These are phyloP conservation scores for Grammothele lineata DNA, from an alignment of 768 basidiomycete species.

Conservation along the genomic window DNA sequence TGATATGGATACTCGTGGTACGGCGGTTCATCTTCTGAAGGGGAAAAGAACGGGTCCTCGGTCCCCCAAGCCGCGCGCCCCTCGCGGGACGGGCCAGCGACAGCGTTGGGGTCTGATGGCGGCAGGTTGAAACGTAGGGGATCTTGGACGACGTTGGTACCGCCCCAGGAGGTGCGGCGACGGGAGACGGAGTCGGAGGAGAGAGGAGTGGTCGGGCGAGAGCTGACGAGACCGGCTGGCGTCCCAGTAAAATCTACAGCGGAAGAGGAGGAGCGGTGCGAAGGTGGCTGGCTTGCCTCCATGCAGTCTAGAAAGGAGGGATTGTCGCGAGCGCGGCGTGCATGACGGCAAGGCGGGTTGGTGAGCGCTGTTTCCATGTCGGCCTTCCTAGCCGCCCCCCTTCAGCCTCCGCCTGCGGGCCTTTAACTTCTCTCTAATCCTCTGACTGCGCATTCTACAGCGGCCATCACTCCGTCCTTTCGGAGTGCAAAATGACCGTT, in stretches of 20 bases:
- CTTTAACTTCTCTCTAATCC: too few relatives aligned
- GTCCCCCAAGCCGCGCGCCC: slow-evolving; percentile 24
- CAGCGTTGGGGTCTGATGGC: slow-evolving; percentile 20
- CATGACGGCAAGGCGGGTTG: slow-evolving; percentile 9
- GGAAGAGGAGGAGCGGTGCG: slow-evolving; percentile 42
- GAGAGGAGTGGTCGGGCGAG: slow-evolving; percentile 49
- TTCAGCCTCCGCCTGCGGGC: too few relatives aligned
- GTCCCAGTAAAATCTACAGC: slow-evolving; percentile 51
- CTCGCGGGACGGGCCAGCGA: slow-evolving; percentile 22
- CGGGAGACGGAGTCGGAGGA: slow-evolving; percentile 41
- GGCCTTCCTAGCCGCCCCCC: background rate
- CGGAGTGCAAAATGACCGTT: too few relatives aligned
- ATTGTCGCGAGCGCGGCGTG: slow-evolving; percentile 8
- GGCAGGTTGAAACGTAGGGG: slow-evolving; percentile 38
- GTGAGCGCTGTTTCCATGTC: slow-evolving; percentile 6
- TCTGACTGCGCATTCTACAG: too few relatives aligned
- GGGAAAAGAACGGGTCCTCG: slow-evolving; percentile 49
- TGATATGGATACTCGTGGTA: slow-evolving; percentile 28
- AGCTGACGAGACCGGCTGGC: slow-evolving; percentile 37
- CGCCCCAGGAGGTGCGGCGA: slow-evolving; percentile 57
- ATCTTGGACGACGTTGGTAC: slow-evolving; percentile 42
- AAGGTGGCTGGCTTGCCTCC: slow-evolving; percentile 11
- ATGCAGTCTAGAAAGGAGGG: slow-evolving; percentile 11
- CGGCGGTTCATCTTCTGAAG: slow-evolving; percentile 34
- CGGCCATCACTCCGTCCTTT: too few relatives aligned